A percentile compares a stretch with the other conserved stretches of the same genome.
Conservation (phyloP, 2,329 filamentous ascomycete genomes). For the Nemania sp. region DNA sequence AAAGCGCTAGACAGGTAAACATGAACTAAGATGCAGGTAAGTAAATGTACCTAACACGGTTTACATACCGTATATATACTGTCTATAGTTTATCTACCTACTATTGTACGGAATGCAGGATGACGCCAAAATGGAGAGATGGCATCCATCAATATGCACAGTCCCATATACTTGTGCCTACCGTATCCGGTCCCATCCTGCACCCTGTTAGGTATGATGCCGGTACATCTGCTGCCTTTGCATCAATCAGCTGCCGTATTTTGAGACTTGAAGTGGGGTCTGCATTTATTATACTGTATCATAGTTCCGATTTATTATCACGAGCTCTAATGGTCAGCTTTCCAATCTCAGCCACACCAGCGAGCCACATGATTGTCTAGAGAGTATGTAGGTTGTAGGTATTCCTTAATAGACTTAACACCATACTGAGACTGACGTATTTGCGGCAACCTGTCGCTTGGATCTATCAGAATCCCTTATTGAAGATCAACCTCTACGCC, state of each 20-base stretch:
- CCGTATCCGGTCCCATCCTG: background rate
- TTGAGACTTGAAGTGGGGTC: background rate
- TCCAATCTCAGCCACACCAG: constrained; percentile 26
- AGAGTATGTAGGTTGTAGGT: too few relatives aligned
- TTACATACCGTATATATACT: background rate
- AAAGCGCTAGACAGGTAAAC: background rate
- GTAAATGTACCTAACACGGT: background rate
- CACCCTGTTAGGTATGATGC: constrained; percentile 19
- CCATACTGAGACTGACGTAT: background rate
- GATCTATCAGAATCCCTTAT: background rate
- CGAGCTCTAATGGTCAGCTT: background rate
- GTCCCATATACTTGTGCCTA: background rate
- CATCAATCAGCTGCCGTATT: constrained; percentile 33
- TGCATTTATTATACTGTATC: background rate
- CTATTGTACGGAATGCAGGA: too few relatives aligned
- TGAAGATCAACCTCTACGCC: background rate
- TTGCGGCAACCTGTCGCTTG: too few relatives aligned
- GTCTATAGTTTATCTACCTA: too few relatives aligned
- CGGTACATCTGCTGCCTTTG: constrained; percentile 21
- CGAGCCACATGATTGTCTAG: constrained; percentile 30
- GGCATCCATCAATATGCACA: too few relatives aligned
- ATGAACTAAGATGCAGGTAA: background rate
- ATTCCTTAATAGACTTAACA: background rate
- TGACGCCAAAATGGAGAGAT: too few relatives aligned
- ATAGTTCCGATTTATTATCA: constrained; percentile 18